These are phyloP conservation scores for Kalaharituber pfeilii DNA, from an alignment of 2,329 filamentous ascomycete genomes.

Conservation along the genomic window DNA sequence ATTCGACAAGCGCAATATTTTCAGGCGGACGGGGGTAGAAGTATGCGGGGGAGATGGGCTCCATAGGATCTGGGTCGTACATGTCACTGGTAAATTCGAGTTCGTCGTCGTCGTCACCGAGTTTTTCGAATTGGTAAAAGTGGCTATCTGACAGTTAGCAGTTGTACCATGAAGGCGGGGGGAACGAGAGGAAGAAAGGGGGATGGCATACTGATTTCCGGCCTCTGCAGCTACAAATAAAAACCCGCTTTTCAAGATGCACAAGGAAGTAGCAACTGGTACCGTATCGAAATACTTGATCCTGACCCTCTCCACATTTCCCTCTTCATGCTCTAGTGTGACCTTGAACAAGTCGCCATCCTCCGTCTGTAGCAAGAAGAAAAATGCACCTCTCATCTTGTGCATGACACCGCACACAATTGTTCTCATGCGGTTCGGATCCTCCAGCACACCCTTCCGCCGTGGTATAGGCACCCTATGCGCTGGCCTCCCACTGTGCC, in stretches of 20 bases:
- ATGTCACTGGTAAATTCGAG: constrained; percentile 68
- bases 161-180: not conserved
- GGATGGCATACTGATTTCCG: constrained; percentile 49
- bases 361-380: constrained; percentile 88
- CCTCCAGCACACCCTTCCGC: constrained; percentile 71
- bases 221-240: constrained; percentile 83
- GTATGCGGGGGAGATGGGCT: constrained; percentile 59
- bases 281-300: constrained; percentile 98
- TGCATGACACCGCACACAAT: constrained; percentile 94
- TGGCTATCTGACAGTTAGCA: constrained; percentile 29
- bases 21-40: constrained; percentile 66
- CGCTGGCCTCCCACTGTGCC: constrained; percentile 85
- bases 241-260: constrained; percentile 90
- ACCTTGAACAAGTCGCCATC: constrained; percentile 98
- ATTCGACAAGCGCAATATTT: constrained; percentile 71
- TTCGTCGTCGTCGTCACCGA: constrained; percentile 89
- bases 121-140: constrained; percentile 93
- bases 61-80: constrained; percentile 57
- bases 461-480: constrained; percentile 81
- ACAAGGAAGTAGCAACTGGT: constrained; percentile 68
- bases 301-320: constrained; percentile 61
- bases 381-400: constrained; percentile 90
- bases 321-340: constrained; percentile 80
- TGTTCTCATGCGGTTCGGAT: constrained; percentile 71
- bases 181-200: not conserved